These are phyloP conservation scores for Ceriops zippeliana DNA, from an alignment of 345 rosid species.

Conservation along the genomic window DNA sequence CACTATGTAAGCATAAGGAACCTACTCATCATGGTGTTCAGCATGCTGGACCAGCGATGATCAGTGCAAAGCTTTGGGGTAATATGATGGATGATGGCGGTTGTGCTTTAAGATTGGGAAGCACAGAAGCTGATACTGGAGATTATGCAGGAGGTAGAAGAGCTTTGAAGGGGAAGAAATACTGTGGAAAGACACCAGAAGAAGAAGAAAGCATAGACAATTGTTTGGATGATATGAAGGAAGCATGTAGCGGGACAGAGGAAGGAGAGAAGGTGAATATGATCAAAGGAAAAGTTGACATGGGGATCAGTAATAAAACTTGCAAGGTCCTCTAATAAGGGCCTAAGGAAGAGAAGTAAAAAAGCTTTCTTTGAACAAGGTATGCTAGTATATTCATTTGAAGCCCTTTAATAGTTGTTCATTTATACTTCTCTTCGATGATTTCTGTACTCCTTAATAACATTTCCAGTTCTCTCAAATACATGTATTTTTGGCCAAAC, in stretches of 20 bases:
- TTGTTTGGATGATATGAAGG: constrained; percentile 66
- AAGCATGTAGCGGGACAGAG: constrained; percentile 81
- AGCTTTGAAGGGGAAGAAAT: constrained; percentile 45
- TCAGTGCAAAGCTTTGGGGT: constrained; percentile 54
- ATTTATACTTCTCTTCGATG: no score
- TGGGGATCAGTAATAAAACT: constrained; percentile 26
- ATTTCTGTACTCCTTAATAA: no score
- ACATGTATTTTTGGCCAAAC: neutral
- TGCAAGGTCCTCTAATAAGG: constrained; percentile 28
- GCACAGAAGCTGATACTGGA: constrained; percentile 66
- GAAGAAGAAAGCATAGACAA: constrained; percentile 42
- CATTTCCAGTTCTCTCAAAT: neutral
- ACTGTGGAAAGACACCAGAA: constrained; percentile 41
- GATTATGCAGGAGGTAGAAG: constrained; percentile 37
- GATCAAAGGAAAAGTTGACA: constrained; percentile 42
- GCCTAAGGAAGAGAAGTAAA: constrained; percentile 25
- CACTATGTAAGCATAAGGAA: constrained; percentile 10
- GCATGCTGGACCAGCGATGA: constrained; percentile 63
- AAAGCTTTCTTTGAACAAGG: constrained; percentile 67
- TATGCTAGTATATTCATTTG: constrained; percentile 17
- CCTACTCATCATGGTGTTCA: constrained; percentile 33
- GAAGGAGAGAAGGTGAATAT: constrained; percentile 51
- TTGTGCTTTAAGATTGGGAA: constrained; percentile 71
- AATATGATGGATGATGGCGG: constrained; percentile 58
- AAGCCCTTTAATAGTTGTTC: neutral